Percentiles rank a stretch among this genome's conserved stretches.
phyloP scores from a whole-genome alignment of 352 stramenopile species.

The Albugo laibachii region DNA sequence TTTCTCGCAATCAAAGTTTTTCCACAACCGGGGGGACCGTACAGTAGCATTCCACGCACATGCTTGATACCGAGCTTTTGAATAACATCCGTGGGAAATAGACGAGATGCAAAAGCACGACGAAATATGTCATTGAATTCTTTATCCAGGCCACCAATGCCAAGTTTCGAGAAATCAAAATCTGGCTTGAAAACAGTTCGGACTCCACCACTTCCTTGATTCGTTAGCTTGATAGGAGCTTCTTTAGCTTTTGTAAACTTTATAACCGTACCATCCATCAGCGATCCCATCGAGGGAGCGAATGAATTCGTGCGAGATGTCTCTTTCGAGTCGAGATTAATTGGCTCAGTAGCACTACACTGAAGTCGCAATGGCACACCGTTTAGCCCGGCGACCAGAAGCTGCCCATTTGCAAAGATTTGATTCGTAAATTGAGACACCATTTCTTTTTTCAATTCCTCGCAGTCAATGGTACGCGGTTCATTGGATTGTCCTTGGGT shows the following conservation, averaged over 20 bases:
- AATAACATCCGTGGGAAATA: slow-evolving; percentile 93
- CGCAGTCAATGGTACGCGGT: slow-evolving; percentile 50
- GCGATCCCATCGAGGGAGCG: slow-evolving; percentile 20
- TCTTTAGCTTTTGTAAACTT: slow-evolving; percentile 66
- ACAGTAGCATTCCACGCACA: slow-evolving; percentile 86
- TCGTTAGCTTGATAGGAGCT: slow-evolving; percentile 48
- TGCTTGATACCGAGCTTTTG: slow-evolving; percentile 97
- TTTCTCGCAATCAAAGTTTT: slow-evolving; percentile 98
- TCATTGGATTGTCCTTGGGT: slow-evolving; percentile 39
- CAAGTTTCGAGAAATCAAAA: slow-evolving; percentile 98
- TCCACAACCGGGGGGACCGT: slow-evolving; percentile 73
- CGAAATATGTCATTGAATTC: slow-evolving; percentile 99
- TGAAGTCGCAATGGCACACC: slow-evolving; percentile 44
- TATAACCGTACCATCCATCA: slow-evolving; percentile 43
- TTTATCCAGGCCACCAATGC: slow-evolving; percentile 95
- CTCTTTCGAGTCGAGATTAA: slow-evolving; percentile 17
- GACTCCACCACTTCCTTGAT: slow-evolving; percentile 54
- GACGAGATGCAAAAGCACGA: slow-evolving; percentile 92
- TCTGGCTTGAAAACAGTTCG: slow-evolving; percentile 87
- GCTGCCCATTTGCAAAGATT: slow-evolving; percentile 48
- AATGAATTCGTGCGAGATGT: slow-evolving; percentile 12
- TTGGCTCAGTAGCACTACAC: slow-evolving; percentile 27
- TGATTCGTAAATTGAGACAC: slow-evolving; percentile 53
- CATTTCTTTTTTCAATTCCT: slow-evolving; percentile 37
- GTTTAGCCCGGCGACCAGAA: slow-evolving; percentile 42